Percentiles rank a stretch among this genome's conserved stretches.
phyloP scores from a whole-genome alignment of 192 early-diverging fungal genomes.

The Backusella parvicylindrica region DNA sequence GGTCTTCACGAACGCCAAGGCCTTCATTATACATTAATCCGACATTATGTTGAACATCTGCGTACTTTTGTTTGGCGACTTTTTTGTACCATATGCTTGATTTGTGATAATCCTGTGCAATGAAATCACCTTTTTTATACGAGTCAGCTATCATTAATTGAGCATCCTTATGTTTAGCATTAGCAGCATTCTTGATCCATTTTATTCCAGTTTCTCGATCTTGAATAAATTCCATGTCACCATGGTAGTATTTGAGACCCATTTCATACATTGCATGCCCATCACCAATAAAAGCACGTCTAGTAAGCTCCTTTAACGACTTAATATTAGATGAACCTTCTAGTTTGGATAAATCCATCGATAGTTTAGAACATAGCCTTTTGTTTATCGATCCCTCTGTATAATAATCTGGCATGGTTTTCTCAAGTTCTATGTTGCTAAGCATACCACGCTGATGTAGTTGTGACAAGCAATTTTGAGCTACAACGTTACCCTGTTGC shows the following conservation, averaged over 20 bases:
- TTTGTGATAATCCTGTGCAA: not conserved
- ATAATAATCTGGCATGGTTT: not conserved
- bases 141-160: not conserved
- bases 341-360: not conserved
- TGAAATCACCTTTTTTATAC: not conserved
- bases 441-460: not conserved
- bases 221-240: not conserved
- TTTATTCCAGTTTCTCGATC: not conserved
- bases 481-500: not conserved
- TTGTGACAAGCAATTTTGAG: not conserved
- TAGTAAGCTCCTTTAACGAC: not conserved
- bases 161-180: not conserved
- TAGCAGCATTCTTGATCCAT: not conserved
- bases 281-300: not conserved
- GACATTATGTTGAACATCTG: not conserved
- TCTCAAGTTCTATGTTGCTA: not conserved
- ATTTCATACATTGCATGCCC: not conserved
- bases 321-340: not conserved
- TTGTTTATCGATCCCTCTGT: not conserved
- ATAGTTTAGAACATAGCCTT: not conserved
- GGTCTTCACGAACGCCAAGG: not conserved
- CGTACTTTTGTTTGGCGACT: not conserved
- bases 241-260: not conserved
- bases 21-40: not conserved
- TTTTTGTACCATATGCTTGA: not conserved